phyloP scores from a whole-genome alignment of 2,329 filamentous ascomycete species.

The Intubia oerlemansii region DNA sequence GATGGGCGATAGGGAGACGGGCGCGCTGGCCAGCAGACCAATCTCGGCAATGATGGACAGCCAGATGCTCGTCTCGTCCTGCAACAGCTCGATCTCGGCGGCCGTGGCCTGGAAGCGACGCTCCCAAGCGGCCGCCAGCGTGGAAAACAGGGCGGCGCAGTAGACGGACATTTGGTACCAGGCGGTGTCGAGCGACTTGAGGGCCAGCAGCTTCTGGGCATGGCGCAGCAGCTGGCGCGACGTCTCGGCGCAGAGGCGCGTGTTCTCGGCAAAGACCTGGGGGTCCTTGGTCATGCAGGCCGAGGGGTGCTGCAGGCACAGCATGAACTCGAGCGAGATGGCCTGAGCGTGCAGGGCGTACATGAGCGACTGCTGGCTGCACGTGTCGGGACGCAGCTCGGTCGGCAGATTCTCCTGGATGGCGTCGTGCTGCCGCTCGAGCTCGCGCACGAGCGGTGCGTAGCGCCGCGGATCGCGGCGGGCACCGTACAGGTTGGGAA shows the following conservation, averaged over 20 bases:
- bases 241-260: constrained; percentile 43
- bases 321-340: constrained; percentile 32
- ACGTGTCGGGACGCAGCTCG: constrained; percentile 28
- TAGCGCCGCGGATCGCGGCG: constrained; percentile 42
- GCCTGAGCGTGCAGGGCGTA: constrained; percentile 32
- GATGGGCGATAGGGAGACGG: too few species aligned
- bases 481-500: constrained; percentile 54
- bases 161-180: constrained; percentile 59
- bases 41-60: constrained; percentile 45
- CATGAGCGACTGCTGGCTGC: constrained; percentile 20
- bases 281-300: constrained; percentile 32
- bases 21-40: constrained; percentile 15
- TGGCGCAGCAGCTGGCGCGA: constrained; percentile 41
- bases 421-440: constrained; percentile 41
- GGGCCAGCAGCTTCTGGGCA: constrained; percentile 34
- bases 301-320: constrained; percentile 40
- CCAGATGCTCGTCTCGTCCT: constrained; percentile 48
- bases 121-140: constrained; percentile 47
- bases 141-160: constrained; percentile 51
- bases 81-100: constrained; percentile 36
- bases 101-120: constrained; percentile 36
- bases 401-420: constrained; percentile 45
- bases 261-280: constrained; percentile 36
- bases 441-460: constrained; percentile 33
- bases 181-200: constrained; percentile 53